A percentile compares a stretch with the other conserved stretches of the same genome.
Evolutionary conservation across 768 basidiomycete genomes (phyloP).

Genomic region (Lanmaoa pseudosensibilis): DNA sequence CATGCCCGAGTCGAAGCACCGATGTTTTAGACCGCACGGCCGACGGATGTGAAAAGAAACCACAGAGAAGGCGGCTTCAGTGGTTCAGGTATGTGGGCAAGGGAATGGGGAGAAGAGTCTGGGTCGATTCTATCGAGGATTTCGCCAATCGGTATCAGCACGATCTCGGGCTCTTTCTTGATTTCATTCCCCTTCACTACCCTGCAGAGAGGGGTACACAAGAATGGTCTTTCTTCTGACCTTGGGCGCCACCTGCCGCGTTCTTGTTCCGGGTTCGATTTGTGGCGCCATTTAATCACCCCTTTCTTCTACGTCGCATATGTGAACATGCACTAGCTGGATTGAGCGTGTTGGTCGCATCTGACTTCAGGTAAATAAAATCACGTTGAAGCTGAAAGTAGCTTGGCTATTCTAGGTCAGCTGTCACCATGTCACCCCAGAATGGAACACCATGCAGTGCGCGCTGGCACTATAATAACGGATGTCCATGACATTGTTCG

Average conservation of each 20-base stretch:
- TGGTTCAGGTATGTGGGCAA: not conserved
- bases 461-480: constrained; percentile 12
- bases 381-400: not conserved
- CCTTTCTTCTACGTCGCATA: not conserved
- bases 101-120: not conserved
- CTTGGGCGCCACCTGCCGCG: not conserved
- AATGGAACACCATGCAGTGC: constrained; percentile 25
- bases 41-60: not conserved
- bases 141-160: not conserved
- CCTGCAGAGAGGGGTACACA: not conserved
- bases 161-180: not conserved
- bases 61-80: not conserved
- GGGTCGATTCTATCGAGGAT: not conserved
- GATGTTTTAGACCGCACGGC: not conserved
- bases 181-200: not conserved
- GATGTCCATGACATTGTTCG: constrained; percentile 9
- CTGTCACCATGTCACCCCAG: constrained; percentile 21
- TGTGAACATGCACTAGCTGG: not conserved
- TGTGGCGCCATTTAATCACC: not conserved
- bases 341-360: not conserved
- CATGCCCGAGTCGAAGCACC: not conserved
- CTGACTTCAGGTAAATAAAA: not conserved
- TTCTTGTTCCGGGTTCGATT: not conserved
- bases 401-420: constrained; percentile 9
- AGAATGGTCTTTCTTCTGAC: not conserved